phyloP scores from a whole-genome alignment of 1,139 yeast species.

The Debaryomyces coudertii region DNA sequence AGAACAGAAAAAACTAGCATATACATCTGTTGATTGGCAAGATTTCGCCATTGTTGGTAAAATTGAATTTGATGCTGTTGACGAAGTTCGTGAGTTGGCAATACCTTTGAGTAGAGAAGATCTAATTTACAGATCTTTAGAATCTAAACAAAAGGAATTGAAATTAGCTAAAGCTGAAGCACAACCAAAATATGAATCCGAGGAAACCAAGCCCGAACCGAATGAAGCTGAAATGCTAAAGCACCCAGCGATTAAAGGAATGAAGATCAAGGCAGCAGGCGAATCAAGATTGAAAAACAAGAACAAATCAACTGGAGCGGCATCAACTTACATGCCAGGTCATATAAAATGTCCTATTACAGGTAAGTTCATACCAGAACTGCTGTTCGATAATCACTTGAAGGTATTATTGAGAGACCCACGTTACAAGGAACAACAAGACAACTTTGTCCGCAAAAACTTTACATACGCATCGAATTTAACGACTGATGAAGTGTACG shows the following conservation, averaged over 20 bases:
- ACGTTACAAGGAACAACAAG: conserved; percentile 70
- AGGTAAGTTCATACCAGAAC: conserved; percentile 68
- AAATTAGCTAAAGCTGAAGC: conserved; percentile 6
- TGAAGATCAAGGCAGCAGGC: conserved; percentile 72
- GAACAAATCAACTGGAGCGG: conserved; percentile 3
- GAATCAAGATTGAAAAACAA: conserved; percentile 54
- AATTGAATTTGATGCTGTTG: conserved; percentile 67
- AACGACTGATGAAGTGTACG: conserved; percentile 70
- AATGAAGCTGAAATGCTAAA: conserved; percentile 10
- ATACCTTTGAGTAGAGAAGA: conserved; percentile 63
- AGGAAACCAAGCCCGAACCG: conserved; percentile 10
- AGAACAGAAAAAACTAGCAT: conserved; percentile 46
- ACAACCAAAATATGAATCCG: conserved; percentile 5
- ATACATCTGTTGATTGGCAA: conserved; percentile 87
- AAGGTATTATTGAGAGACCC: conserved; percentile 79
- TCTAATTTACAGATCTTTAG: conserved; percentile 63
- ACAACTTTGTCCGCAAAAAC: conserved; percentile 64
- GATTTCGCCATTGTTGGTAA: conserved; percentile 75
- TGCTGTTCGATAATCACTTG: conserved; percentile 73
- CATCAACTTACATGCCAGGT: conserved; percentile 25
- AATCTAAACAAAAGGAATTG: conserved; percentile 26
- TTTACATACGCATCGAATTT: conserved; percentile 61
- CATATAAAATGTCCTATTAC: conserved; percentile 74
- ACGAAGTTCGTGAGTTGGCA: conserved; percentile 62
- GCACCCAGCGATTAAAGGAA: conserved; percentile 44